A percentile compares a stretch with the other conserved stretches of the same genome.
Evolutionary conservation across 768 basidiomycete species (phyloP).

Genomic region (Lactifluus piperatus): DNA sequence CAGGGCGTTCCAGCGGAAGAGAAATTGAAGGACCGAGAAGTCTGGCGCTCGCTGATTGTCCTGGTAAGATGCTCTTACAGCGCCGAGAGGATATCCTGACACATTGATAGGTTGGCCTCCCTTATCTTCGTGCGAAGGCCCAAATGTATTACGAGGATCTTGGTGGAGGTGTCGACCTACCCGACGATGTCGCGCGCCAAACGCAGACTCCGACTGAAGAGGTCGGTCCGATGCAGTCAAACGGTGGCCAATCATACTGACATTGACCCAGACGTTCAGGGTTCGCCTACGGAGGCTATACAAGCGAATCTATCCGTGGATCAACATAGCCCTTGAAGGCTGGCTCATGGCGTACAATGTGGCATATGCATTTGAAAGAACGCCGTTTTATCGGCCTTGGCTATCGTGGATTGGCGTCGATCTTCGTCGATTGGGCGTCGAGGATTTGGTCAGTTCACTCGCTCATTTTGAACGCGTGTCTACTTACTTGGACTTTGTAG

Average conservation of each 20-base stretch:
- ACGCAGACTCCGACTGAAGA: conserved; percentile 42
- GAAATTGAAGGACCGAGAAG: conserved; percentile 54
- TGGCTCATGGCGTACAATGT: conserved; percentile 81
- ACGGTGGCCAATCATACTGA: neutral
- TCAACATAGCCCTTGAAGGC: conserved; percentile 69
- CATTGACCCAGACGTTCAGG: conserved; percentile 36
- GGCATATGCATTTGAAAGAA: conserved; percentile 83
- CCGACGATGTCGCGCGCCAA: conserved; percentile 41
- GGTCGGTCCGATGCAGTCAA: conserved; percentile 29
- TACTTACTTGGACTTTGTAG: conserved; percentile 18
- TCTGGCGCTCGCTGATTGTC: conserved; percentile 69
- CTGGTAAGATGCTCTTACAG: conserved; percentile 44
- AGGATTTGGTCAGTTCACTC: conserved; percentile 58
- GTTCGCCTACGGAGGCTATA: conserved; percentile 52
- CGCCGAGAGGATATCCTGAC: neutral
- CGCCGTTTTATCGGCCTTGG: conserved; percentile 88
- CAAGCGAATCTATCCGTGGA: conserved; percentile 74
- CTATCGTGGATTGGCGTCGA: conserved; percentile 77
- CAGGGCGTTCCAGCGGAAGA: conserved; percentile 58
- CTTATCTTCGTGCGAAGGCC: conserved; percentile 82
- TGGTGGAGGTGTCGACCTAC: conserved; percentile 72
- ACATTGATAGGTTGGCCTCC: conserved; percentile 61
- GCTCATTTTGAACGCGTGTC: neutral
- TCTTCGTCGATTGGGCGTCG: conserved; percentile 66
- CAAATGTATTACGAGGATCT: conserved; percentile 87